Conservation (phyloP, 2,329 filamentous ascomycete genomes). For the Fusarium torulosum region DNA sequence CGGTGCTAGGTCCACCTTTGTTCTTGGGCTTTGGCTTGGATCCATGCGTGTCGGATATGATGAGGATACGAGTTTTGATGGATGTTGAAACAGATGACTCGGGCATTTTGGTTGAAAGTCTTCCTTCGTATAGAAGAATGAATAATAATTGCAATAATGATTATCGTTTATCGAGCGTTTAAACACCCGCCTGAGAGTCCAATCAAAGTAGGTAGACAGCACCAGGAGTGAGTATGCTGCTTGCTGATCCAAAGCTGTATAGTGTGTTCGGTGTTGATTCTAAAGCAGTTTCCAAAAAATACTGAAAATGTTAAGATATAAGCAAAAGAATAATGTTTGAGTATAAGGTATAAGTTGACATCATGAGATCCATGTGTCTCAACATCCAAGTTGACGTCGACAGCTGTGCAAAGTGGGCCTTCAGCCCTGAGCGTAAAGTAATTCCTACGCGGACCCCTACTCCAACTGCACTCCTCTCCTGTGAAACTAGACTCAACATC, state of each 20-base stretch:
- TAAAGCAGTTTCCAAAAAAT: neutral
- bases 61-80: slow-evolving; percentile 55
- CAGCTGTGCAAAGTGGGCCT: slow-evolving; percentile 27
- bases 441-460: slow-evolving; percentile 9
- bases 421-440: neutral
- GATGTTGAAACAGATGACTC: slow-evolving; percentile 10
- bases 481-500: slow-evolving; percentile 15
- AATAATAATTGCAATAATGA: neutral
- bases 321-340: neutral
- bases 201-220: neutral
- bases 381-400: slow-evolving; percentile 25
- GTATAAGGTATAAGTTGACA: neutral
- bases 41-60: slow-evolving; percentile 57
- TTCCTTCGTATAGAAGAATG: neutral
- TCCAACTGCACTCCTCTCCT: neutral
- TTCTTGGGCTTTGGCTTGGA: slow-evolving; percentile 32
- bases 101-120: slow-evolving; percentile 17
- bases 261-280: neutral
- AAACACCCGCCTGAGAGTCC: neutral
- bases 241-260: neutral
- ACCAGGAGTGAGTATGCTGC: neutral
- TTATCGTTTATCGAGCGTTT: neutral
- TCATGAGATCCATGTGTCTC: neutral
- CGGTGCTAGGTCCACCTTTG: slow-evolving; percentile 30
- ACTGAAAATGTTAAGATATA: neutral